Evolutionary conservation across 495 filamentous ascomycete genomes (phyloP).

Genomic region (Hypoxylon rickii): DNA sequence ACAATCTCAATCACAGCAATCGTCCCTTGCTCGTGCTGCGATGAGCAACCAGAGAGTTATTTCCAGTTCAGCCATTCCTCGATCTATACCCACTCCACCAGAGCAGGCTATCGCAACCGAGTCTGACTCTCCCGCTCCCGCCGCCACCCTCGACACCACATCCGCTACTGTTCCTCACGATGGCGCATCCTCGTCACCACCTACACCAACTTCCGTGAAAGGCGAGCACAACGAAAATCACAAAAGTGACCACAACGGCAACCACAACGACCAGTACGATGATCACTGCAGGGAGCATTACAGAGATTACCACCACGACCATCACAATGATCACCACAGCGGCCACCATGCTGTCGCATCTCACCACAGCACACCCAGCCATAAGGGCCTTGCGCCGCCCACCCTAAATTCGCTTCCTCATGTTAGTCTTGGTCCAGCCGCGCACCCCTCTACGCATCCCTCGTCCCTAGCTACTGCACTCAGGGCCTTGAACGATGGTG

Average conservation of each 20-base stretch:
- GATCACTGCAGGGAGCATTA: too few relatives aligned
- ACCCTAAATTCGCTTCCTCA: constrained; percentile 30
- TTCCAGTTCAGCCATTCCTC: constrained; percentile 39
- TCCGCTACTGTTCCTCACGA: constrained; percentile 13
- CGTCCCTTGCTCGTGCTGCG: constrained; percentile 54
- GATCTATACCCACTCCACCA: constrained; percentile 23
- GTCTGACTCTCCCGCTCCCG: constrained; percentile 25
- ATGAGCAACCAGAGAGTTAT: constrained; percentile 51
- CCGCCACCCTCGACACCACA: constrained; percentile 21
- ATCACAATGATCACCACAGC: too few relatives aligned
- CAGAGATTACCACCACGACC: too few relatives aligned
- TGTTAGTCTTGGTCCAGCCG: constrained; percentile 35
- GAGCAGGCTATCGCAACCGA: constrained; percentile 20
- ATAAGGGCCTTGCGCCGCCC: constrained; percentile 27
- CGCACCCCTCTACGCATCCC: constrained; percentile 36
- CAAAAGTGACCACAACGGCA: too few relatives aligned
- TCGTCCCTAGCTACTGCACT: constrained; percentile 44
- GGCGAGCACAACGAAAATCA: constrained; percentile 26
- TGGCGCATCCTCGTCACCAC: constrained; percentile 31
- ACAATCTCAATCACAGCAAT: constrained; percentile 47
- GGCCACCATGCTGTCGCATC: too few relatives aligned
- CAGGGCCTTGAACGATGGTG: constrained; percentile 42
- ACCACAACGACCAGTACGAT: too few relatives aligned
- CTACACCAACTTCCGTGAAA: constrained; percentile 33
- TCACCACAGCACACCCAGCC: constrained; percentile 14